Evolutionary conservation across 306 rosid species (phyloP).

Genomic region (Ormosia emarginata): DNA sequence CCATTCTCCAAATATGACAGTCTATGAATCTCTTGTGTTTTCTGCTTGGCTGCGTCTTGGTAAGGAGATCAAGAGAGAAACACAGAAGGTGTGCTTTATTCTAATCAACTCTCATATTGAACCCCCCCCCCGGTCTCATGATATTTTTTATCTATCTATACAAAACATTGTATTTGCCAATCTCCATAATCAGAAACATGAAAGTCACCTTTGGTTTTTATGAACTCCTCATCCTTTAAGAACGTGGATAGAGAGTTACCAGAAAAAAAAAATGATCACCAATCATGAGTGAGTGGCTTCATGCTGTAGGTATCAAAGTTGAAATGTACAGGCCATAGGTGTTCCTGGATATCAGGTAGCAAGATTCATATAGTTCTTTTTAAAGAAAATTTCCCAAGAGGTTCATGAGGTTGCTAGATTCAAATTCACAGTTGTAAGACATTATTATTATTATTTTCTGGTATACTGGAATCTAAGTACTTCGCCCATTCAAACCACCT

Average conservation of each 20-base stretch:
- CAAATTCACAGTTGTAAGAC: background rate
- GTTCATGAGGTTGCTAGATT: background rate
- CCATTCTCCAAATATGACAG: slow-evolving; percentile 48
- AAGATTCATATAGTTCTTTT: background rate
- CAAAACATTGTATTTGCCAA: background rate
- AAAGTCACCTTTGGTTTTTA: background rate
- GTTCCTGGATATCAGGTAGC: background rate
- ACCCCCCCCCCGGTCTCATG: background rate
- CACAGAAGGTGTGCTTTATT: slow-evolving; percentile 31
- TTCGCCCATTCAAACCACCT: background rate
- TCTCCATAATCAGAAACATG: background rate
- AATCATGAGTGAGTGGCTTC: background rate
- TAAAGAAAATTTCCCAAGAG: background rate
- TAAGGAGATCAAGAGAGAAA: slow-evolving; percentile 36
- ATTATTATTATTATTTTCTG: background rate
- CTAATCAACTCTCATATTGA: background rate
- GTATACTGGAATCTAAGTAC: too few relatives aligned
- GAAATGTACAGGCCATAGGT: too few relatives aligned
- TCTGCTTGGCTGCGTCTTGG: slow-evolving; percentile 55
- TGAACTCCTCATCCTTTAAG: background rate
- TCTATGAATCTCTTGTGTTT: slow-evolving; percentile 45
- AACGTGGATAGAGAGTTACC: background rate
- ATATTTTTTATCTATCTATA: background rate
- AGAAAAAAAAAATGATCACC: background rate
- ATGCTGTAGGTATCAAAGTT: background rate